Percentiles rank a stretch among this genome's conserved stretches.
Evolutionary conservation across 2,329 filamentous ascomycete genomes (phyloP).

Genomic region (Coniella vitis): DNA sequence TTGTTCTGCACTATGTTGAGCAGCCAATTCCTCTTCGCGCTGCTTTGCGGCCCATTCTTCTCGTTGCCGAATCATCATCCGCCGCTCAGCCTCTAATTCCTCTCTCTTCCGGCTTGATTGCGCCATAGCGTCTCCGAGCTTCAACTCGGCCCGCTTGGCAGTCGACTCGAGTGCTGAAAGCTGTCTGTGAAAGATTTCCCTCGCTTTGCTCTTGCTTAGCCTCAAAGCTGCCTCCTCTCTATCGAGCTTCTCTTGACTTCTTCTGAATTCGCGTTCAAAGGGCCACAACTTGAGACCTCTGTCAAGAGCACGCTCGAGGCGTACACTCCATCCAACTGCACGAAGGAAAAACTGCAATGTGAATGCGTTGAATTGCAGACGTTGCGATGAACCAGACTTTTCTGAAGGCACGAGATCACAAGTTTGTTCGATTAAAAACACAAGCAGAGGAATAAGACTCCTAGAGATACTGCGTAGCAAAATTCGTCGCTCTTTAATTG

Average conservation of each 20-base stretch:
- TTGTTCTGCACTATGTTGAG: neutral
- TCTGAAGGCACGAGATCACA: constrained; percentile 1
- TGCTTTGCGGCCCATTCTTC: neutral
- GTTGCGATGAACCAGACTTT: neutral
- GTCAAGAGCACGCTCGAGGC: constrained; percentile 1
- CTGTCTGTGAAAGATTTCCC: neutral
- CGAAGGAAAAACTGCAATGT: constrained; percentile 11
- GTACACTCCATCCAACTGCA: constrained; percentile 5
- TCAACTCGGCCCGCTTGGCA: neutral
- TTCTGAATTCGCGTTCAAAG: neutral
- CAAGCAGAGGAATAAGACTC: constrained; percentile 12
- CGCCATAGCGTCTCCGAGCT: neutral
- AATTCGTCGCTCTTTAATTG: neutral
- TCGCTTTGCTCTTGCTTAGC: neutral
- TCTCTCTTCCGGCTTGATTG: neutral
- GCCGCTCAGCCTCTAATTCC: neutral
- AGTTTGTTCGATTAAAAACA: constrained; percentile 4
- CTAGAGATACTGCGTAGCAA: constrained; percentile 5
- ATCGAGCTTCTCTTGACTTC: neutral
- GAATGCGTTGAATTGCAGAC: constrained; percentile 5
- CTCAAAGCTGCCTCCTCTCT: neutral
- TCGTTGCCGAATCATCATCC: neutral
- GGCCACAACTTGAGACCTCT: constrained; percentile 5
- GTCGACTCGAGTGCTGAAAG: neutral
- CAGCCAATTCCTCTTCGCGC: constrained; percentile 1